Evolutionary conservation across 108 stramenopile genomes (phyloP).

Genomic region (Pseudonitzschia delicatissima): DNA sequence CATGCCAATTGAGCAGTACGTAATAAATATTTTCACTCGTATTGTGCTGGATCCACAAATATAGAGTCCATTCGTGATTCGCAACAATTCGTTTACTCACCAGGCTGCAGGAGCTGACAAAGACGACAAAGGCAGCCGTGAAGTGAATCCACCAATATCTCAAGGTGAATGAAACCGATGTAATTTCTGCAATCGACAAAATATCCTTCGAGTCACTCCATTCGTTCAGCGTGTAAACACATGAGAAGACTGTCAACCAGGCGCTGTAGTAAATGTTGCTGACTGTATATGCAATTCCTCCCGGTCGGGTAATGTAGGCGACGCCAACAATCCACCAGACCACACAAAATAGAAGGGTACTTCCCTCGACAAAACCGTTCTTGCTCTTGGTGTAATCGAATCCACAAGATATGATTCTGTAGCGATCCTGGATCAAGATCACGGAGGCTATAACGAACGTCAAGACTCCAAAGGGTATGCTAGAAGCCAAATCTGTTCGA

Average conservation of each 20-base stretch:
- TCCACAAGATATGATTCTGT: constrained; percentile 13
- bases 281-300: constrained; percentile 54
- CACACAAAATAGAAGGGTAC: constrained; percentile 33
- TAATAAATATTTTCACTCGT: no score
- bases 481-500: constrained; percentile 1
- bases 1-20: no score
- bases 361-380: constrained; percentile 68
- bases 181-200: constrained; percentile 54
- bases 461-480: constrained; percentile 50
- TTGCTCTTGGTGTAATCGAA: constrained; percentile 46
- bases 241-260: constrained; percentile 40
- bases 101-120: constrained; percentile 35
- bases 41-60: no score
- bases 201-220: constrained; percentile 62
- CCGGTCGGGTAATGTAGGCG: constrained; percentile 30
- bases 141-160: constrained; percentile 60
- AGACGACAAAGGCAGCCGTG: constrained; percentile 34
- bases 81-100: background rate
- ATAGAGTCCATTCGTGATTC: no score
- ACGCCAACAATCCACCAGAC: constrained; percentile 59
- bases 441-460: constrained; percentile 40
- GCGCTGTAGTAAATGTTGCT: constrained; percentile 60
- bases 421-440: constrained; percentile 53
- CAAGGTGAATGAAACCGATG: constrained; percentile 49
- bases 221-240: constrained; percentile 52